phyloP scores from a whole-genome alignment of 2,329 filamentous ascomycete species.

The Colletotrichum tamarilloi region DNA sequence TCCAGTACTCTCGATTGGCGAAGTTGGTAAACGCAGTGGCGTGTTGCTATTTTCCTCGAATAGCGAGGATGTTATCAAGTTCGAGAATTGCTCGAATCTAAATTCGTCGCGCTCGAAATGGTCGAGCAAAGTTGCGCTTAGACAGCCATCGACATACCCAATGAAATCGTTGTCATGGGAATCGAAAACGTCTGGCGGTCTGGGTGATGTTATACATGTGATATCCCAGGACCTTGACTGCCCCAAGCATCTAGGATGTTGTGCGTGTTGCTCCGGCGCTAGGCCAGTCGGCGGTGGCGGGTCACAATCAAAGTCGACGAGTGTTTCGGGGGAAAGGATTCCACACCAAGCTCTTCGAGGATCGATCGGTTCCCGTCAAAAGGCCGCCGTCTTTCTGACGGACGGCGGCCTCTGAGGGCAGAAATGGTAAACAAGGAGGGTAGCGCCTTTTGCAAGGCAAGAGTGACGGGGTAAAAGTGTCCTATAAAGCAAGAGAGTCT shows the following conservation, averaged over 20 bases:
- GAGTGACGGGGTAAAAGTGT: not conserved
- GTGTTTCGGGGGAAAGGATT: not conserved
- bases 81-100: not conserved
- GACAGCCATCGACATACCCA: not conserved
- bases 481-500: no score
- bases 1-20: no score
- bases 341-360: not conserved
- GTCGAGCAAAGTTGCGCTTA: not conserved
- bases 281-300: not conserved
- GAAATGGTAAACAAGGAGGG: not conserved
- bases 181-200: not conserved
- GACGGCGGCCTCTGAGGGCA: constrained; percentile 3
- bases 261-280: not conserved
- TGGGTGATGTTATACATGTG: not conserved
- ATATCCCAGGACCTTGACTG: not conserved
- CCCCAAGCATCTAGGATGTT: not conserved
- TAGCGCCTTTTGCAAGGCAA: not conserved
- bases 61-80: not conserved
- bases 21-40: no score
- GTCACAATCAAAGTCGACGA: not conserved
- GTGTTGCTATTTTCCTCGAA: not conserved
- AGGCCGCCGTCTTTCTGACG: constrained; percentile 5
- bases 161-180: not conserved
- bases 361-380: constrained; percentile 2
- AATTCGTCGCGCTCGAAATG: not conserved